A percentile compares a stretch with the other conserved stretches of the same genome.
Evolutionary conservation across 192 early-diverging fungal species (phyloP).

Genomic region (Phycomyces blakesleeanus): DNA sequence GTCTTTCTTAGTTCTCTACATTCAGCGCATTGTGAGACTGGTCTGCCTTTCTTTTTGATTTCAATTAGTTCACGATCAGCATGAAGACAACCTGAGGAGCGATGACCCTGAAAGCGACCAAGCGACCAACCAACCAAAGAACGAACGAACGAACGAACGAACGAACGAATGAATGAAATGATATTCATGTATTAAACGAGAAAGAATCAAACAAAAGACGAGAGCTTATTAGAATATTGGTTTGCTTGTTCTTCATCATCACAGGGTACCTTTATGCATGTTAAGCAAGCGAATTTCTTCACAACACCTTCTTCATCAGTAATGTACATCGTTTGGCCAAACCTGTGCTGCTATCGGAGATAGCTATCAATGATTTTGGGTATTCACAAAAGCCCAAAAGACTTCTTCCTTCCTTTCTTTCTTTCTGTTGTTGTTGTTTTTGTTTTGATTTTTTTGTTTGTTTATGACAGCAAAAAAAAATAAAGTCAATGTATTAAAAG

Average conservation of each 20-base stretch:
- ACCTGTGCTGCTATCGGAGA: background rate
- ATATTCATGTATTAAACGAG: background rate
- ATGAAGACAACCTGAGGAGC: slow-evolving; percentile 34
- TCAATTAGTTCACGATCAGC: slow-evolving; percentile 54
- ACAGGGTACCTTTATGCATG: slow-evolving; percentile 31
- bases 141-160: background rate
- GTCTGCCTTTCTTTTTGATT: slow-evolving; percentile 69
- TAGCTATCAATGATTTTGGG: background rate
- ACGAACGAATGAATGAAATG: background rate
- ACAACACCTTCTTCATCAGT: slow-evolving; percentile 25
- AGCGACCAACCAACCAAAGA: too few relatives aligned
- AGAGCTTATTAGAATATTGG: too few relatives aligned
- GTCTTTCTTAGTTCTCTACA: slow-evolving; percentile 64
- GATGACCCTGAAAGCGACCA: slow-evolving; percentile 36
- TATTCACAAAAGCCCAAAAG: slow-evolving; percentile 5
- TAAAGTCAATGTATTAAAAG: too few relatives aligned
- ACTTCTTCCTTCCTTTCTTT: slow-evolving; percentile 7
- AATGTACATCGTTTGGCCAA: slow-evolving; percentile 26
- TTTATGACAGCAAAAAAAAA: too few relatives aligned
- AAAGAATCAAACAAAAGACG: too few relatives aligned
- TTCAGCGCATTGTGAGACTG: slow-evolving; percentile 59
- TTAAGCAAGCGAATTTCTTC: slow-evolving; percentile 33
- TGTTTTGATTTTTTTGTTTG: too few relatives aligned
- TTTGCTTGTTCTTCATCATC: background rate
- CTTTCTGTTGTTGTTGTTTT: too few relatives aligned